Conservation (phyloP, 169 alveolate species). For the Cryptosporidium andersoni region DNA sequence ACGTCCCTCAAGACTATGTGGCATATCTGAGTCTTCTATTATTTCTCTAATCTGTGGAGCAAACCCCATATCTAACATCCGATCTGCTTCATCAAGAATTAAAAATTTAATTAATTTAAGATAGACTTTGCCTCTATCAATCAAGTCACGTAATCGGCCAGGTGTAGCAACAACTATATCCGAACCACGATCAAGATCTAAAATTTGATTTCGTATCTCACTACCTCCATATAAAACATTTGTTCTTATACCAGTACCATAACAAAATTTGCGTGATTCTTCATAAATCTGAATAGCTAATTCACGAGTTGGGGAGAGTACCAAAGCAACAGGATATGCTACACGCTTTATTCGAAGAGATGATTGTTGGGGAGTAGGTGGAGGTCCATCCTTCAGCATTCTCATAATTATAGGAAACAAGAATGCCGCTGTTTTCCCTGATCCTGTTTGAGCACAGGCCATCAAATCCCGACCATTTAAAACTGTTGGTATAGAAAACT, state of each 20-base stretch:
- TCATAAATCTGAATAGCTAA: constrained; percentile 92
- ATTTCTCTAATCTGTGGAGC: constrained; percentile 88
- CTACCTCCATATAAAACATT: constrained; percentile 92
- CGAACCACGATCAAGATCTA: constrained; percentile 91
- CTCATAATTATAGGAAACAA: constrained; percentile 92
- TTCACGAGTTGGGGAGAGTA: constrained; percentile 97
- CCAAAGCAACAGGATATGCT: constrained; percentile 73
- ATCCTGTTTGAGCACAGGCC: constrained; percentile 98
- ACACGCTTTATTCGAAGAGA: constrained; percentile 62
- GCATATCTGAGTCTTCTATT: constrained; percentile 84
- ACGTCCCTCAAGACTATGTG: constrained; percentile 79
- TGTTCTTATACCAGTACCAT: constrained; percentile 90
- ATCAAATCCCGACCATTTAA: constrained; percentile 91
- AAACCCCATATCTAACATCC: constrained; percentile 95
- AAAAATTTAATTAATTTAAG: constrained; percentile 83
- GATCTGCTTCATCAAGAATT: constrained; percentile 94
- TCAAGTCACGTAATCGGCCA: constrained; percentile 92
- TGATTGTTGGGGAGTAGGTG: constrained; percentile 74
- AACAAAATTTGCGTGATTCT: constrained; percentile 89
- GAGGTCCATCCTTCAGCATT: constrained; percentile 87
- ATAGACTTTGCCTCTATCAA: constrained; percentile 81
- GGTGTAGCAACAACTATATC: constrained; percentile 97
- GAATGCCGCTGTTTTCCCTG: constrained; percentile 98
- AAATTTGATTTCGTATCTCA: constrained; percentile 85
- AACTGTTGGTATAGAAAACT: constrained; percentile 92